Base-by-base conservation (phyloP, 2,329 filamentous ascomycete species). In the Ophiostoma ulmi region DNA sequence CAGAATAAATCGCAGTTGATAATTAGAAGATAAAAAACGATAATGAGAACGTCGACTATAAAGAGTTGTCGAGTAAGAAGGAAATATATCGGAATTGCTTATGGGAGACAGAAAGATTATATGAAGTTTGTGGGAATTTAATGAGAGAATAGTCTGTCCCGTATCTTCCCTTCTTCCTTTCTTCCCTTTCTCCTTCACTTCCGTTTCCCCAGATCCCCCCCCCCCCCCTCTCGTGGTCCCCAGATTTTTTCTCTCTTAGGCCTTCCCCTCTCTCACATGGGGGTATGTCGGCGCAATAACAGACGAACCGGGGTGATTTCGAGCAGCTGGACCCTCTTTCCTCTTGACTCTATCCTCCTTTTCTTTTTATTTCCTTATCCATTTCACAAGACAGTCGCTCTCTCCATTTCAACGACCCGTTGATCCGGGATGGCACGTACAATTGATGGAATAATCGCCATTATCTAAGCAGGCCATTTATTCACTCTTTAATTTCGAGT, bases 261-360 rank as follows among this genome's bases (percentile, higher is more conserved):
- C 35, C 10, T 39, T 64, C 63, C 63, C 63, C 63, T 65, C 63
- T 65, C 58, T n/a, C 61, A 38, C 55, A 61, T 61, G 58, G 58
- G 26, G 31, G 11, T 1, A 17, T 63, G 58, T 58, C 52, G 52
- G 52, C 52, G 52, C 22, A 63, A 63, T 36, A 7, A 6, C 5
- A 35, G 26, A 58, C 58, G 58, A 63, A n/a, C 52, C 52, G 52
- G 52, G 52, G 52, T 55, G 17, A 17, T 17, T 39, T n/a, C 20
- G 31, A 31, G 44, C 44, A 48, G 44, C 3, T 39, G 41, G 44
- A 48, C 44, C 52, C 52, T 26, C 52, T 58, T 58, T 55, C 48
- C 20, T 55, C 20, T 55, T 58, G 31, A 31, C 52, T 58, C 17
- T 48, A n/a, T 26, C n/a, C 52, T 58, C 44, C 17, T 48, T 48